phyloP scores from a whole-genome alignment of 2,329 filamentous ascomycete genomes.

The Exophiala spinifera region DNA sequence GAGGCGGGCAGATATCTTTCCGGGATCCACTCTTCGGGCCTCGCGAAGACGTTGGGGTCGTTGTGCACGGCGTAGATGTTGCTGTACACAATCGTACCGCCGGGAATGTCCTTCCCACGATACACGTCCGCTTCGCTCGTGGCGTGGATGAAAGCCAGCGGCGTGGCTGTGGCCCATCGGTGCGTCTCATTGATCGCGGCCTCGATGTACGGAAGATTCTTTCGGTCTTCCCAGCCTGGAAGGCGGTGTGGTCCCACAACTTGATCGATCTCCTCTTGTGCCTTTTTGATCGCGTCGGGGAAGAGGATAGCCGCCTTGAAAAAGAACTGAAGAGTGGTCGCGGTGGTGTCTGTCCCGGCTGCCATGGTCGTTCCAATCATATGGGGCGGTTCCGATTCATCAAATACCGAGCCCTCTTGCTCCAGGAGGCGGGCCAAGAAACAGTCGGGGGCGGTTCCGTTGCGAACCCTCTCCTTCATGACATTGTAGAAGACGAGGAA shows the following conservation, averaged over 20 bases:
- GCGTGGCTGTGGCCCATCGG: conserved; percentile 42
- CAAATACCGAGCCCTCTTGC: conserved; percentile 9
- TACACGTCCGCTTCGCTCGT: conserved; percentile 25
- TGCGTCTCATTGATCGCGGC: conserved; percentile 43
- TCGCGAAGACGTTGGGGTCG: conserved; percentile 4
- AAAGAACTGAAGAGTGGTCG: conserved; percentile 18
- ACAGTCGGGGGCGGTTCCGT: conserved; percentile 12
- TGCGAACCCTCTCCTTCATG: conserved; percentile 10
- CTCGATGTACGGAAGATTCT: conserved; percentile 36
- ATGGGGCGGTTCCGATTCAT: conserved; percentile 8
- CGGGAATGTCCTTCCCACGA: conserved; percentile 28
- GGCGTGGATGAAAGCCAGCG: conserved; percentile 44
- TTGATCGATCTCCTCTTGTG: conserved; percentile 37
- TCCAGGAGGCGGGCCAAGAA: conserved; percentile 12
- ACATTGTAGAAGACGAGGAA: conserved; percentile 14
- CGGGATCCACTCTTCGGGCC: conserved; percentile 39
- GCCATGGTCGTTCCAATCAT: conserved; percentile 12
- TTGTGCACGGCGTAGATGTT: conserved; percentile 42
- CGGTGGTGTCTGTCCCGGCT: conserved; percentile 17
- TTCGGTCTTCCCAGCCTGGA: conserved; percentile 38
- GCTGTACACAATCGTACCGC: conserved; percentile 45
- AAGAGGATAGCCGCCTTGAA: conserved; percentile 32
- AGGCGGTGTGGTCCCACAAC: conserved; percentile 31
- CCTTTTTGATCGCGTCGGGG: conserved; percentile 51
- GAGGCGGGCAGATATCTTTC: conserved; percentile 40